Conservation (phyloP, 306 rosid genomes). For the Heteromeles arbutifolia region DNA sequence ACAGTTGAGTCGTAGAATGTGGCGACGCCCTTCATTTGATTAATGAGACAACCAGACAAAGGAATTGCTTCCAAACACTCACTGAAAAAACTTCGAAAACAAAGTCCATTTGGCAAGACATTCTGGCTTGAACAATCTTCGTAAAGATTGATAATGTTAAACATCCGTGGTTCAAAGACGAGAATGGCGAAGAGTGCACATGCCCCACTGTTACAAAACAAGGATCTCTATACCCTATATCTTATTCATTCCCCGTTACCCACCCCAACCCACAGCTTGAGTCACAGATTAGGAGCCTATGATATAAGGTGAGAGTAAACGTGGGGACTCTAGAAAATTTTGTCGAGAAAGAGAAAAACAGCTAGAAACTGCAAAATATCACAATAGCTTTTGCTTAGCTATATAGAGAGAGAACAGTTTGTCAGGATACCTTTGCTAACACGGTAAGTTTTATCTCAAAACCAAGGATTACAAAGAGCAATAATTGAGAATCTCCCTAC, state of each 20-base stretch:
- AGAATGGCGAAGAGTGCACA: not conserved
- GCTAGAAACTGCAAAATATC: not conserved
- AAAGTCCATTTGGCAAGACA: not conserved
- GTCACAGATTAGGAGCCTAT: not conserved
- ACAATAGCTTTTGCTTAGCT: not conserved
- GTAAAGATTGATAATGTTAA: not conserved
- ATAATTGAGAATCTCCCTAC: not conserved
- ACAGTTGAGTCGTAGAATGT: not conserved
- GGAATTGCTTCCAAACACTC: not conserved
- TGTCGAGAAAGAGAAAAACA: not conserved
- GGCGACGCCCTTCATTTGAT: not conserved
- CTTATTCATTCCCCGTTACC: not conserved
- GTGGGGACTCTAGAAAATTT: not conserved
- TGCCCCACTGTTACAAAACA: not conserved
- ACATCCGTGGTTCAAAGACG: not conserved
- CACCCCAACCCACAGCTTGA: not conserved
- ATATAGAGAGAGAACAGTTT: not conserved
- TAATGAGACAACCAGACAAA: not conserved
- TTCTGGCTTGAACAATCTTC: not conserved
- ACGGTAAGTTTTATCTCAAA: not conserved
- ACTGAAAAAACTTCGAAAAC: not conserved
- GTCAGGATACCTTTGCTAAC: not conserved
- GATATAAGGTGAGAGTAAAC: not conserved
- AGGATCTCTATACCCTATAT: not conserved
- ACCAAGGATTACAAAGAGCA: not conserved